Evolutionary conservation across 306 rosid species (phyloP), one percentile per base, ranked within the genome.

Genomic region (Bauhinia variegata): DNA sequence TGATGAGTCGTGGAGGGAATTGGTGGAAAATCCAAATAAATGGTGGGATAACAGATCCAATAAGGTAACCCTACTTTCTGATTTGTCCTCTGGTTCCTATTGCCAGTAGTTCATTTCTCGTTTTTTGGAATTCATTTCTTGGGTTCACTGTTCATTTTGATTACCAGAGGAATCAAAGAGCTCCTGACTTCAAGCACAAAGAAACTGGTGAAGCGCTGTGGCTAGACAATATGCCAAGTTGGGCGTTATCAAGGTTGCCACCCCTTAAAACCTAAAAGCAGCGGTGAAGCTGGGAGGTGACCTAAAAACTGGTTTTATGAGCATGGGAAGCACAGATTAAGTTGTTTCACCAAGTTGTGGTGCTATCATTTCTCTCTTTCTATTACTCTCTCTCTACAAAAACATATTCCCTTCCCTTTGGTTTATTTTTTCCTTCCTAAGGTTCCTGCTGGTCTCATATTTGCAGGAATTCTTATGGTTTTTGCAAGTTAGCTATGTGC

Each of bases 121-220:
- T 36, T 36, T 36, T 36, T 36, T 36, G 41, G 9, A 36, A 8
- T 36, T 74, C 33, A 38, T 63, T 58, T 54, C 8, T 41, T 36
- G 39, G 37, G 66, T 65, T 52, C 19, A 19, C 50, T 5, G 28
- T 70, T 61, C 63, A 23, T 53, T 76, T 68, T 68, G 67, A 63
- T 72, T 30, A 32, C 63, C 82, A 89, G 96, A 44, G 32, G 13
- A 82, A 72, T 42, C 16, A 4, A 55, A 86, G 53, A 55, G 17
- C 7, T 47, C 92, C 96, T 0, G 96, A 89, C 79, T 89, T 89
- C 60, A 86, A 79, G 83, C 90, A 89, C 83, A 86, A 84, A 54
- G 87, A 84, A 51, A 86, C 83, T 1, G 83, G 88, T 30, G 83
- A 68, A 73, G 92, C 0, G 4, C 72, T 89, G 9, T 86, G 96